A percentile compares a stretch with the other conserved stretches of the same genome.
Conservation (phyloP, 2,329 filamentous ascomycete genomes). For the Cordyceps cateniannulata region DNA sequence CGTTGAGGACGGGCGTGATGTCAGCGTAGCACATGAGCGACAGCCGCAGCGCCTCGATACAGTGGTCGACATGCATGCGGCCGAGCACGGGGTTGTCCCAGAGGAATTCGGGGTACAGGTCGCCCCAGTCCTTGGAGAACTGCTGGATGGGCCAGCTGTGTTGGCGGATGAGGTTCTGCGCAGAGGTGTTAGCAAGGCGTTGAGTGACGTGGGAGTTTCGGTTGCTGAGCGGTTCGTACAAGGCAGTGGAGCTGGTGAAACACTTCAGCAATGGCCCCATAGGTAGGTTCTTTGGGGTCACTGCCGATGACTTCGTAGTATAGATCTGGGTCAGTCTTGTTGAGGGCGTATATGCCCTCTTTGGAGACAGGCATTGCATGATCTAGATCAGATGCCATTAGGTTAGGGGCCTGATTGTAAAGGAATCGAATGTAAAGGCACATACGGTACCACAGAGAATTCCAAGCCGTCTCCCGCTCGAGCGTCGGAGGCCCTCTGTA, state of each 20-base stretch:
- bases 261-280: slow-evolving; percentile 12
- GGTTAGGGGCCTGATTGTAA: background rate
- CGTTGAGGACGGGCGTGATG: slow-evolving; percentile 13
- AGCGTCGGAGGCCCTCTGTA: slow-evolving; percentile 13
- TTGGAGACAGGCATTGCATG: slow-evolving; percentile 8
- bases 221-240: slow-evolving; percentile 2
- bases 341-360: slow-evolving; percentile 5
- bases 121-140: slow-evolving; percentile 12
- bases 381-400: background rate
- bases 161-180: slow-evolving; percentile 13
- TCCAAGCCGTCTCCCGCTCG: slow-evolving; percentile 14
- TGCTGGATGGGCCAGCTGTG: slow-evolving; percentile 11
- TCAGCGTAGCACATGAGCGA: slow-evolving; percentile 14
- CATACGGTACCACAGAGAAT: slow-evolving; percentile 12
- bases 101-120: slow-evolving; percentile 8
- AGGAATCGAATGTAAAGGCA: background rate
- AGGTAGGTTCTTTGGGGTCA: slow-evolving; percentile 6
- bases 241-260: slow-evolving; percentile 17
- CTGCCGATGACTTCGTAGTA: slow-evolving; percentile 10
- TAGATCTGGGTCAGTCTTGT: slow-evolving; percentile 3
- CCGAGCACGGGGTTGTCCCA: slow-evolving; percentile 4
- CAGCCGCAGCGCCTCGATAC: slow-evolving; percentile 24
- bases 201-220: background rate
- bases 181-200: background rate
- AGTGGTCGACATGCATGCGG: slow-evolving; percentile 23